Evolutionary conservation across 2,329 filamentous ascomycete species (phyloP), one percentile per base, ranked within the genome.

Genomic region (Curvularia sp.): DNA sequence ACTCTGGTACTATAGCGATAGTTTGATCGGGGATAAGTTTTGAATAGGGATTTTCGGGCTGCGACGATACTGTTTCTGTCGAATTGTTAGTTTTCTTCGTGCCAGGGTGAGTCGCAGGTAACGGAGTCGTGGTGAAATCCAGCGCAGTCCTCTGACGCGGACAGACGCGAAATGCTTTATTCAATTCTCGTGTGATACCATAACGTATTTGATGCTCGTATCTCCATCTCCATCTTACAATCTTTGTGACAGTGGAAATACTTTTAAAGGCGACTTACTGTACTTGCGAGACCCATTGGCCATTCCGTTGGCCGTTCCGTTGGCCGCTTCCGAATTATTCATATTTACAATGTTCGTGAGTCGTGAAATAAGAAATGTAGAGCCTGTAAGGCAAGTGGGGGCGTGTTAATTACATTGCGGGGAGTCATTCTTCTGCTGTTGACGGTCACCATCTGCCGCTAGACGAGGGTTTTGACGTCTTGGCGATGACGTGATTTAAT

Each of bases 21-120:
- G 89, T 84, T 80, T 98, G 95, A 71, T 97, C 89, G 51, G 92
- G 89, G 51, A 99, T 96, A 72, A 98, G 84, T 64, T 84, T 80
- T 60, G 91, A 87, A 76, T 93, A 98, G 28, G 93, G 94, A 80
- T 98, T 99, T 81, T 97, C 94, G 71, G 91, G 88, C 78, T 97
- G 92, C 54, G 85, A 64, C 10, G 69, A 69, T n/a, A 76, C 69
- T 65, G 70, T 72, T 53, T 69, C 78, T 80, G 48, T 21, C 2
- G 19, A 43, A 55, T 36, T 38, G 59, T 75, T 32, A 74, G 68
- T 53, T 38, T 46, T 36, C 4, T 30, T 48, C 55, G 46, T 66
- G 19, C 18, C 21, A 28, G 18, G n/a, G 12, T 27, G 39, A 13
- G 23, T 23, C 18, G 50, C 28, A 12, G 25, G 13, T 8, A 30